Evolutionary conservation across 495 filamentous ascomycete genomes (phyloP).

Genomic region (Tuber melanosporum): DNA sequence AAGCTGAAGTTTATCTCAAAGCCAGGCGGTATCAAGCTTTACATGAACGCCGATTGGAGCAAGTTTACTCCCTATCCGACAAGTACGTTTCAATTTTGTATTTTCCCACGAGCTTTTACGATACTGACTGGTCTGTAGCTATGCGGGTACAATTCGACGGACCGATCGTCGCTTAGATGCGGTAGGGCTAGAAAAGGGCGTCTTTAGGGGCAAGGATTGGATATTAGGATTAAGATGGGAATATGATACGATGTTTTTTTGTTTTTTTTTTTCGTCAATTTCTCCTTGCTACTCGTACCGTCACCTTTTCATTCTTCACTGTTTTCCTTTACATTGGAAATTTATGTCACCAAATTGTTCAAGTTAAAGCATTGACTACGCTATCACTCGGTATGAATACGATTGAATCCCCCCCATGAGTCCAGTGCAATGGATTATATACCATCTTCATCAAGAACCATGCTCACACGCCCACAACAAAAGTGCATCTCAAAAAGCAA

Average conservation of each 20-base stretch:
- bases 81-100: constrained; percentile 16
- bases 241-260: neutral
- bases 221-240: neutral
- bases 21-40: constrained; percentile 23
- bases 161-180: neutral
- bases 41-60: constrained; percentile 32
- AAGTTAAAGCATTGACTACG: neutral
- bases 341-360: neutral
- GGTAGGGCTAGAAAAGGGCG: neutral
- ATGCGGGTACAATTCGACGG: constrained; percentile 6
- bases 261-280: neutral
- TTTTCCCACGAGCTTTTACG: neutral
- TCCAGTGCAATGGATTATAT: neutral
- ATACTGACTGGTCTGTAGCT: neutral
- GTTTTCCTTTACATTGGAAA: neutral
- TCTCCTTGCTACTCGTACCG: neutral
- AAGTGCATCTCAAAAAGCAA: too few relatives aligned
- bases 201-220: neutral
- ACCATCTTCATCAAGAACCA: neutral
- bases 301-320: too few relatives aligned
- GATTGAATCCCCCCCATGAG: neutral
- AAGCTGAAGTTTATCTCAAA: constrained; percentile 21
- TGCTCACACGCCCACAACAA: neutral
- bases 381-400: neutral
- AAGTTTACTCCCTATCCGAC: constrained; percentile 32